Conservation (phyloP, 2,329 filamentous ascomycete species). For the Amylocarpus encephaloides region DNA sequence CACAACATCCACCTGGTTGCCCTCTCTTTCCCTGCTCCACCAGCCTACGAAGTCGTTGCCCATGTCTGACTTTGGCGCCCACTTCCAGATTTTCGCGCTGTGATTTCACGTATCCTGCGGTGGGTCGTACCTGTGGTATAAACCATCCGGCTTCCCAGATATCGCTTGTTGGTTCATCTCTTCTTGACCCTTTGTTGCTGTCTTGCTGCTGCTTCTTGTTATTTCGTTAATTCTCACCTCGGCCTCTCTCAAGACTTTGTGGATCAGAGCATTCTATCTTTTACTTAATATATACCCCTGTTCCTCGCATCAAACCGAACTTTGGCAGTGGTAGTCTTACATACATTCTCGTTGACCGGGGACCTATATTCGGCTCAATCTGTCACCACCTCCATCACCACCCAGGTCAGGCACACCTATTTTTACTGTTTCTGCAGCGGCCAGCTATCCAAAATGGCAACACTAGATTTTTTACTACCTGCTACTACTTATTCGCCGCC, state of each 20-base stretch:
- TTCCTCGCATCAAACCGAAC: neutral
- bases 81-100: slow-evolving; percentile 16
- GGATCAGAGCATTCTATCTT: slow-evolving; percentile 34
- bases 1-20: slow-evolving; percentile 7
- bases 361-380: slow-evolving; percentile 9
- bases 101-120: neutral
- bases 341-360: slow-evolving; percentile 18
- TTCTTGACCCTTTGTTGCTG: slow-evolving; percentile 20
- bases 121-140: slow-evolving; percentile 17
- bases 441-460: slow-evolving; percentile 27
- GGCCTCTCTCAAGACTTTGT: slow-evolving; percentile 31
- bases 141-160: slow-evolving; percentile 22
- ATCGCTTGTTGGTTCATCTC: slow-evolving; percentile 5
- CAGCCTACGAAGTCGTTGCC: slow-evolving; percentile 9
- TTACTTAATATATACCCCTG: slow-evolving; percentile 25
- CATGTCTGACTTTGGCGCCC: slow-evolving; percentile 21
- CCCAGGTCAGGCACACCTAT: neutral
- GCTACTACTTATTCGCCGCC: slow-evolving; percentile 44
- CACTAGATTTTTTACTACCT: slow-evolving; percentile 40
- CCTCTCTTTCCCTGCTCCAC: slow-evolving; percentile 9
- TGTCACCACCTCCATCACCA: neutral
- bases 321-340: slow-evolving; percentile 28
- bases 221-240: slow-evolving; percentile 7
- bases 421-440: slow-evolving; percentile 13
- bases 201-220: slow-evolving; percentile 13